Conservation (phyloP, 257 asterid genomes). For the Catharanthus roseus region DNA sequence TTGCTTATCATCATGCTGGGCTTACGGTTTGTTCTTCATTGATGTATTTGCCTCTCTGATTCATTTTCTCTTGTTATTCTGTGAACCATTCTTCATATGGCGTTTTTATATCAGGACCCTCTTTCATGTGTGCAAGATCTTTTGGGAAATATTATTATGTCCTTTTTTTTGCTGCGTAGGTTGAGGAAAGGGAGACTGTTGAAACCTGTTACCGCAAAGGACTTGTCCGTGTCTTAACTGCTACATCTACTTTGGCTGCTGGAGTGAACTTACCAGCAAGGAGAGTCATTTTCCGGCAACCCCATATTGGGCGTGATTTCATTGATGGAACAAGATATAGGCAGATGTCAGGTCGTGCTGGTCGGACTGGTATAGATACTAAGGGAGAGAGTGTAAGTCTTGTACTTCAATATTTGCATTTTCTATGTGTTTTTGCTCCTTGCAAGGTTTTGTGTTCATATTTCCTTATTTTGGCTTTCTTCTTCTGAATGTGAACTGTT, state of each 20-base stretch:
- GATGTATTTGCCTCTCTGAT: background rate
- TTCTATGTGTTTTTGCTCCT: background rate
- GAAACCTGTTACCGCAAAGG: constrained; percentile 97
- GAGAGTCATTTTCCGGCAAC: constrained; percentile 95
- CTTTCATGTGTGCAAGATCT: background rate
- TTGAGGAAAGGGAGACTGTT: constrained; percentile 95
- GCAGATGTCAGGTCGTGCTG: constrained; percentile 99
- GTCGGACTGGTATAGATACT: constrained; percentile 97
- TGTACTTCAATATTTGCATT: constrained; percentile 11
- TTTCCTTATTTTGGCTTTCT: background rate
- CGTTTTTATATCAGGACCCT: background rate
- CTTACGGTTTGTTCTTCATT: constrained; percentile 55
- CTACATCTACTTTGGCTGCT: constrained; percentile 99
- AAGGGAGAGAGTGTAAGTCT: constrained; percentile 94
- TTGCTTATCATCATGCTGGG: constrained; percentile 99
- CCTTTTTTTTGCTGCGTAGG: constrained; percentile 35
- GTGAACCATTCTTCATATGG: background rate
- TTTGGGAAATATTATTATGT: constrained; percentile 10
- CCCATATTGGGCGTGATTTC: constrained; percentile 94
- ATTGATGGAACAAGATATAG: constrained; percentile 90
- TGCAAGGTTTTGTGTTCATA: background rate
- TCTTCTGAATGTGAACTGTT: background rate
- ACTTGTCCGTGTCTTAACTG: constrained; percentile 96
- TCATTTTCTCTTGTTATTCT: background rate
- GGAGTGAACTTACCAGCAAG: constrained; percentile 98